Evolutionary conservation across 352 stramenopile species (phyloP).

Genomic region (Globisporangium abappressorium): DNA sequence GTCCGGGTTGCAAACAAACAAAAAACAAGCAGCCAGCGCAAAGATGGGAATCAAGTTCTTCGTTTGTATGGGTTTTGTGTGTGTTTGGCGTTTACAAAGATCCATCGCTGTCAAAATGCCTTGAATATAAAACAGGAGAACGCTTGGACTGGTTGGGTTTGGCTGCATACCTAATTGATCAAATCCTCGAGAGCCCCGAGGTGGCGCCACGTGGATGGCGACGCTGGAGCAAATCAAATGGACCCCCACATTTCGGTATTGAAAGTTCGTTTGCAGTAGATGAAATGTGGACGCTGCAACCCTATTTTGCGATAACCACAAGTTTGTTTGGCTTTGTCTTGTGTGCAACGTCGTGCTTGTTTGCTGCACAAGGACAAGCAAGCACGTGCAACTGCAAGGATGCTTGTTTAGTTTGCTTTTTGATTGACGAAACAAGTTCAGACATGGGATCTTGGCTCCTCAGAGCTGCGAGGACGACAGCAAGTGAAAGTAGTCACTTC

Average conservation of each 20-base stretch:
- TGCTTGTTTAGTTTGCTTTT: not conserved
- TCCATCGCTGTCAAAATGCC: not conserved
- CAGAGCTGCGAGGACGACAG: not conserved
- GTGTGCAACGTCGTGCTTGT: not conserved
- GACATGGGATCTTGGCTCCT: not conserved
- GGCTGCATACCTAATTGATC: not conserved
- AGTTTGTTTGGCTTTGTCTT: not conserved
- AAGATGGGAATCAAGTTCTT: not conserved
- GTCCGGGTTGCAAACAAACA: not conserved
- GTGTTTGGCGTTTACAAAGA: not conserved
- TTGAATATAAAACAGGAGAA: not conserved
- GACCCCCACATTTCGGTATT: not conserved
- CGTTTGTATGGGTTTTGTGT: slow-evolving; percentile 1
- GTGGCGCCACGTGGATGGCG: not conserved
- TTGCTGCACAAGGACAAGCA: not conserved
- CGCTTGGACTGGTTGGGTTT: no score
- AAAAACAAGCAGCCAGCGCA: not conserved
- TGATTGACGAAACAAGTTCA: not conserved
- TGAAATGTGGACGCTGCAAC: not conserved
- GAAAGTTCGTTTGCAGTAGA: not conserved
- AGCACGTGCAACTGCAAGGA: not conserved
- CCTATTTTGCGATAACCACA: no score
- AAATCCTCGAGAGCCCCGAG: not conserved
- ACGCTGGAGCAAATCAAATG: not conserved
- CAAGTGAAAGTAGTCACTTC: not conserved